These are phyloP conservation scores for Arthrocladium fulminans DNA, from an alignment of 2,329 filamentous ascomycete species.

Conservation along the genomic window DNA sequence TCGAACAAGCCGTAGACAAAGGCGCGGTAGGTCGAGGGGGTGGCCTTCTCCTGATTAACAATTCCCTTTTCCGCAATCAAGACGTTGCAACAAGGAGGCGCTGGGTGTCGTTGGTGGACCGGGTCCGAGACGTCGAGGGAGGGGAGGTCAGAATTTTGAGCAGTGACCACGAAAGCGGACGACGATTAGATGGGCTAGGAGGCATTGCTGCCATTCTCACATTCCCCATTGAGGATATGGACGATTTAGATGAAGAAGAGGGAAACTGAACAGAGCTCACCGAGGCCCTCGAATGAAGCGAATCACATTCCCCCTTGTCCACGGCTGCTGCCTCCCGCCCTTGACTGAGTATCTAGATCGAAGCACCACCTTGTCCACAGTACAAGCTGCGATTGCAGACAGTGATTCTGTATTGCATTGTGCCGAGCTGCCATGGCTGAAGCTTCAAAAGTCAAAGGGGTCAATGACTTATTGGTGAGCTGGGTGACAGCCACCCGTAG, in stretches of 20 bases:
- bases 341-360: too few species aligned
- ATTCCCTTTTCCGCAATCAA: constrained; percentile 75
- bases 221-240: constrained; percentile 74
- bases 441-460: too few species aligned
- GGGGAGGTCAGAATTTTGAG: constrained; percentile 85
- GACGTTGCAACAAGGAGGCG: constrained; percentile 65
- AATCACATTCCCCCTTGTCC: neutral
- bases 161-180: constrained; percentile 88
- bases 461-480: too few species aligned
- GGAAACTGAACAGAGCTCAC: neutral
- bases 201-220: constrained; percentile 85
- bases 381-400: too few species aligned
- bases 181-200: constrained; percentile 70
- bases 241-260: constrained; percentile 53
- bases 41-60: constrained; percentile 76
- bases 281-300: neutral
- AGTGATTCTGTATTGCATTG: too few species aligned
- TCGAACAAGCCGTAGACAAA: constrained; percentile 72
- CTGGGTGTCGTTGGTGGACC: constrained; percentile 80
- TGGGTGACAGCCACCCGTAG: too few species aligned
- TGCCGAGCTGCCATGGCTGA: too few species aligned
- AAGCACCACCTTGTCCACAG: too few species aligned
- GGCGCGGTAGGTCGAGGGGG: constrained; percentile 83
- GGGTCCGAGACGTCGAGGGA: constrained; percentile 68
- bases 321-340: too few species aligned